These are phyloP conservation scores for Coemansia sp. DNA, from an alignment of 192 early-diverging fungal genomes.

Conservation along the genomic window DNA sequence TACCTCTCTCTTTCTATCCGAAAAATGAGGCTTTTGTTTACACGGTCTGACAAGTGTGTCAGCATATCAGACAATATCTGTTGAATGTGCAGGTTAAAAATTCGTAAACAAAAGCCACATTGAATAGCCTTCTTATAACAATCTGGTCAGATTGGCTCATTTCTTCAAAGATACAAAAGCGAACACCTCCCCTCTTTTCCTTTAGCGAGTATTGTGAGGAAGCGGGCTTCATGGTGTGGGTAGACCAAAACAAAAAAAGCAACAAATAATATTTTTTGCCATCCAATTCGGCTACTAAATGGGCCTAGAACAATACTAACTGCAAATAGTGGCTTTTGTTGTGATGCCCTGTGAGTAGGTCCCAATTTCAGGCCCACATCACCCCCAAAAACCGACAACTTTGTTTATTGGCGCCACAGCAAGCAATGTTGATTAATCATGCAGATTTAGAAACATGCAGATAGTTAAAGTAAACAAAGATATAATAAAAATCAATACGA, in stretches of 20 bases:
- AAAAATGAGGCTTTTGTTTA: constrained; percentile 1
- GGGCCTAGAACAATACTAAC: constrained; percentile 2
- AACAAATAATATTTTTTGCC: constrained; percentile 5
- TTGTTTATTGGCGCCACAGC: not conserved
- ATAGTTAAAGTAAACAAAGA: not conserved
- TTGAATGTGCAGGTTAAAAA: not conserved
- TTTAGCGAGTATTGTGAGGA: not conserved
- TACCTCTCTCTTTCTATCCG: not conserved
- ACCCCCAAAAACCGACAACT: not conserved
- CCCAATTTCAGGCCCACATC: not conserved
- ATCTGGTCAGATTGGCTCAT: not conserved
- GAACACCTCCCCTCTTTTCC: not conserved
- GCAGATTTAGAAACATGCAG: not conserved
- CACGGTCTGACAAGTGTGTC: not conserved
- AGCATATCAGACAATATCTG: not conserved
- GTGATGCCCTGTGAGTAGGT: not conserved
- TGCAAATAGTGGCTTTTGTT: constrained; percentile 8
- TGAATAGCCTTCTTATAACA: not conserved
- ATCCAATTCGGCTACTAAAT: constrained; percentile 7
- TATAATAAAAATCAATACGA: constrained; percentile 2
- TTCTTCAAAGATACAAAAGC: not conserved
- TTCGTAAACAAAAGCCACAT: not conserved
- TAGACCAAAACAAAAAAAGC: constrained; percentile 5
- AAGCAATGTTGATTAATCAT: not conserved
- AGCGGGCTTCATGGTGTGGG: not conserved